Evolutionary conservation across 441 rosid species (phyloP).

Genomic region (Metrosideros polymorpha): DNA sequence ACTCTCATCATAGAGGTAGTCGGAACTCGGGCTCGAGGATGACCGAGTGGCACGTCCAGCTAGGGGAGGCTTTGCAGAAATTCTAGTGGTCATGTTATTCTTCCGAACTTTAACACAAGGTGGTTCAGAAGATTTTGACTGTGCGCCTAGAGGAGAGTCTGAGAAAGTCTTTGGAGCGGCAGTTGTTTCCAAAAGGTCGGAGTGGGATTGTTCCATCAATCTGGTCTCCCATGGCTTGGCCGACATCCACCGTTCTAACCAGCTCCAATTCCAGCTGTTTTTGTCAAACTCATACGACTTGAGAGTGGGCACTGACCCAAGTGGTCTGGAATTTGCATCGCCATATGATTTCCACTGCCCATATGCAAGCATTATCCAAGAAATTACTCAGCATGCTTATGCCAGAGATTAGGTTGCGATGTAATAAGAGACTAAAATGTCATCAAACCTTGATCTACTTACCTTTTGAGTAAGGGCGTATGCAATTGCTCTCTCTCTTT

Average conservation of each 20-base stretch:
- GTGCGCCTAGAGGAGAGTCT: constrained; percentile 11
- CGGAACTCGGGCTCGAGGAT: constrained; percentile 78
- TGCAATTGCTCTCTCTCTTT: constrained; percentile 82
- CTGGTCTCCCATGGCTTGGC: constrained; percentile 92
- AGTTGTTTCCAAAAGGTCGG: constrained; percentile 26
- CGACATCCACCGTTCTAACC: constrained; percentile 98
- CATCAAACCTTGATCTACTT: background rate
- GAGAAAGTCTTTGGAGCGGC: constrained; percentile 22
- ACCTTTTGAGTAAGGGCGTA: constrained; percentile 92
- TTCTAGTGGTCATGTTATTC: constrained; percentile 72
- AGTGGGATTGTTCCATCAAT: constrained; percentile 54
- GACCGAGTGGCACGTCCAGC: constrained; percentile 29
- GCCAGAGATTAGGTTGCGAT: background rate
- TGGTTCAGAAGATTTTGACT: constrained; percentile 38
- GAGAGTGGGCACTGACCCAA: constrained; percentile 20
- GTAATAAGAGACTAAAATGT: background rate
- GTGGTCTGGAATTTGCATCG: constrained; percentile 19
- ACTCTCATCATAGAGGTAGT: constrained; percentile 53
- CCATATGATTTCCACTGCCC: constrained; percentile 74
- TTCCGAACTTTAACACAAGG: constrained; percentile 43
- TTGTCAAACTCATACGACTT: constrained; percentile 61
- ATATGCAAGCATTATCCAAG: background rate
- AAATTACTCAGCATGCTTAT: background rate
- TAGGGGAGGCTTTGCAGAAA: constrained; percentile 62
- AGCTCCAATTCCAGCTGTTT: constrained; percentile 94